These are phyloP conservation scores for Gyromitra esculenta DNA, from an alignment of 2,329 filamentous ascomycete genomes.

Conservation along the genomic window DNA sequence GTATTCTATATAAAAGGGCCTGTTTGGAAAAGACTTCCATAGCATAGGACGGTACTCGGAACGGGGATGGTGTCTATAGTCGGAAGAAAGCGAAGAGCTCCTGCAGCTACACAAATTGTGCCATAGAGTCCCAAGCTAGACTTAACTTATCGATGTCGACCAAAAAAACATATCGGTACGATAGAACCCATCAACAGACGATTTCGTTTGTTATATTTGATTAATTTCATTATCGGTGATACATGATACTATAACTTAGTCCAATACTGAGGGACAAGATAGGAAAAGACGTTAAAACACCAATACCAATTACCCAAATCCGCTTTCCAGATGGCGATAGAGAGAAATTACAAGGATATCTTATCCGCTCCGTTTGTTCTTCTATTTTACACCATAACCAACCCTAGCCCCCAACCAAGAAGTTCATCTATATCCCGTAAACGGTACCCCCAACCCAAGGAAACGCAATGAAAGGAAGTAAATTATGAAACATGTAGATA, in stretches of 20 bases:
- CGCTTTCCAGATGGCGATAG: background rate
- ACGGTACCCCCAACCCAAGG: slow-evolving; percentile 2
- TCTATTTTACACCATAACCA: background rate
- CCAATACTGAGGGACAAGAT: slow-evolving; percentile 5
- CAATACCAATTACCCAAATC: background rate
- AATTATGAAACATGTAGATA: slow-evolving; percentile 22
- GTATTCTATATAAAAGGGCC: slow-evolving; percentile 45
- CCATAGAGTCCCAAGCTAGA: background rate
- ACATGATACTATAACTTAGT: background rate
- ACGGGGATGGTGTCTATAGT: background rate
- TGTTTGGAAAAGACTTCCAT: slow-evolving; percentile 21
- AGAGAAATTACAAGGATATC: slow-evolving; percentile 8
- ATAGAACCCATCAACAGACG: background rate
- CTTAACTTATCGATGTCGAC: background rate
- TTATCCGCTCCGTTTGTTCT: background rate
- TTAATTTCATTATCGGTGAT: background rate
- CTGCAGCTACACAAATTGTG: background rate
- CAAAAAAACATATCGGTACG: background rate
- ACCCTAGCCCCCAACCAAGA: slow-evolving; percentile 9
- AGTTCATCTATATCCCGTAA: slow-evolving; percentile 15
- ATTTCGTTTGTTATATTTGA: background rate
- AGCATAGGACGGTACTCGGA: background rate
- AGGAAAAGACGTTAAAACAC: slow-evolving; percentile 1
- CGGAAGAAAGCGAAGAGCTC: background rate
- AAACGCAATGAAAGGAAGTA: slow-evolving; percentile 3